A percentile compares a stretch with the other conserved stretches of the same genome.
These are phyloP conservation scores for Aeschynomene evenia DNA, from an alignment of 306 rosid genomes.

Conservation along the genomic window DNA sequence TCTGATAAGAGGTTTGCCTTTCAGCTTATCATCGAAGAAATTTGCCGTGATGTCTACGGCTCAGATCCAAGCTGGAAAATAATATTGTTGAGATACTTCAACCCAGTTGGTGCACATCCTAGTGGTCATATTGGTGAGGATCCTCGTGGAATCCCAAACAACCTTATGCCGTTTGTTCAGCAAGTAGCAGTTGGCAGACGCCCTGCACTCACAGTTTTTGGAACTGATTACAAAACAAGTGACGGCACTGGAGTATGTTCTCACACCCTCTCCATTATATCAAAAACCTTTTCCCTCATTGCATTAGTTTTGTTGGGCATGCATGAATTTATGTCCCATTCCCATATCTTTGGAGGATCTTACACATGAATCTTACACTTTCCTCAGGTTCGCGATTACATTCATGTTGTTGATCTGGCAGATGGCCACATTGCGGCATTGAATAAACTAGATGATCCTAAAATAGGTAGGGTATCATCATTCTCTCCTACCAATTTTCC, in stretches of 20 bases:
- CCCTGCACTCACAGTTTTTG: conserved; percentile 75
- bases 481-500: not conserved
- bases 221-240: conserved; percentile 78
- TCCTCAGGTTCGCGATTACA: conserved; percentile 91
- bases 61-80: conserved; percentile 85
- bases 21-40: conserved; percentile 91
- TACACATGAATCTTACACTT: conserved; percentile 22
- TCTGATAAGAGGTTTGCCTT: conserved; percentile 28
- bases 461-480: conserved; percentile 62
- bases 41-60: conserved; percentile 61
- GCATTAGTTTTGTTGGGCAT: not conserved
- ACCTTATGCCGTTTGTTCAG: conserved; percentile 98
- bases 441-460: conserved; percentile 59
- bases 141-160: conserved; percentile 94
- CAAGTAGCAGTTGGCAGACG: conserved; percentile 99
- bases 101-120: conserved; percentile 96
- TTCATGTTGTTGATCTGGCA: conserved; percentile 95
- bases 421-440: conserved; percentile 96
- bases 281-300: conserved; percentile 1
- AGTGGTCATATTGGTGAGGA: conserved; percentile 96
- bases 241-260: conserved; percentile 96
- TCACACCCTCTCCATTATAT: too few relatives aligned
- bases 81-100: conserved; percentile 88
- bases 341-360: conserved; percentile 29
- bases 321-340: not conserved